phyloP scores from a whole-genome alignment of 345 rosid species.

The Pistacia atlantica region DNA sequence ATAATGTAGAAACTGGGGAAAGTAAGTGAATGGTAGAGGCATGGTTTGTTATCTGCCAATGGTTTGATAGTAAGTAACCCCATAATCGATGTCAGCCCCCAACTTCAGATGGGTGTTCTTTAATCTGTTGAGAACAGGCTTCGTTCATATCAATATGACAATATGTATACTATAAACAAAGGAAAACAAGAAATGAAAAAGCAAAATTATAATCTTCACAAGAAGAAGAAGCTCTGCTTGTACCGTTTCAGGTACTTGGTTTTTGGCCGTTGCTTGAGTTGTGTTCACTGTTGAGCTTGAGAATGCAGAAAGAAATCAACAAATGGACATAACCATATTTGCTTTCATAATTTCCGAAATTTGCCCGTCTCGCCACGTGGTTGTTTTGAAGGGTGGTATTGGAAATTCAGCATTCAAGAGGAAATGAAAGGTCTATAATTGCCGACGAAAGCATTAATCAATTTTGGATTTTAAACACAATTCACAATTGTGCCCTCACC shows the following conservation, averaged over 20 bases:
- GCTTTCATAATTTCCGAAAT: neutral
- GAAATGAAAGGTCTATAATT: neutral
- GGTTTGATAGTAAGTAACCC: conserved; percentile 18
- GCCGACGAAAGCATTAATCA: too few species aligned
- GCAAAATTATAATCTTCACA: neutral
- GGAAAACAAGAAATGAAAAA: neutral
- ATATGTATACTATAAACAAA: neutral
- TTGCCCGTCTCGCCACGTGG: neutral
- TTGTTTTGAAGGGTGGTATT: neutral
- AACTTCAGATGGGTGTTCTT: conserved; percentile 5
- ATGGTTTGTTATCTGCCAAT: neutral
- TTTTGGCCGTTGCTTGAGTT: too few species aligned
- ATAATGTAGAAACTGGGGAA: conserved; percentile 23
- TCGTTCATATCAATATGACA: neutral
- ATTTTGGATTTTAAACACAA: too few species aligned
- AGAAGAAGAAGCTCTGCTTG: too few species aligned
- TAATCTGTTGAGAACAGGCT: conserved; percentile 8
- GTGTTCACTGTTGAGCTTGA: too few species aligned
- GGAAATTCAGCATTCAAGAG: neutral
- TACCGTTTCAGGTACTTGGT: too few species aligned
- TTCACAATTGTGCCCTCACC: too few species aligned
- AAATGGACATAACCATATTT: neutral
- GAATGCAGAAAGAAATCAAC: neutral
- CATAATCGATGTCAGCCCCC: conserved; percentile 27
- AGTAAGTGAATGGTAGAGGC: neutral